Percentiles rank a stretch among this genome's conserved stretches.
Evolutionary conservation across 495 filamentous ascomycete species (phyloP).

Genomic region (Lasiosphaeris hirsuta): DNA sequence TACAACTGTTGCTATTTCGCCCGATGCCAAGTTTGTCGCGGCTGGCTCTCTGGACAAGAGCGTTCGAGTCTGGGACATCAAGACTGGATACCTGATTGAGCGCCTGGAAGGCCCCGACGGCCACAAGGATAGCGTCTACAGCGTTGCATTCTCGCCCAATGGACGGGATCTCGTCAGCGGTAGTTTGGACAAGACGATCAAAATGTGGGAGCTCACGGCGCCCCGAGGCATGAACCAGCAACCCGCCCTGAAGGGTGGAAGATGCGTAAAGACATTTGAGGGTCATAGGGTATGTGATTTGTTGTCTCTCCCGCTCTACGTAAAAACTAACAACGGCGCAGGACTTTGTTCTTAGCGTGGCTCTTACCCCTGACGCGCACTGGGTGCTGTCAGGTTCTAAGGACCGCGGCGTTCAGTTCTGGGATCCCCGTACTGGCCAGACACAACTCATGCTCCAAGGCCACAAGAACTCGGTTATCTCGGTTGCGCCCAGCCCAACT

Average conservation of each 20-base stretch:
- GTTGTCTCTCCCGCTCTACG: not conserved
- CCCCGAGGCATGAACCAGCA: constrained; percentile 56
- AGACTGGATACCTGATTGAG: constrained; percentile 75
- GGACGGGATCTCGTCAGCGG: constrained; percentile 84
- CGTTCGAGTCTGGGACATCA: constrained; percentile 84
- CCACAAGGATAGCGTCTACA: constrained; percentile 91
- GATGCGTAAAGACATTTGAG: constrained; percentile 85
- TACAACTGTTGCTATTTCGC: constrained; percentile 88
- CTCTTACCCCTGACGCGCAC: constrained; percentile 78
- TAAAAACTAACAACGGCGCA: constrained; percentile 32
- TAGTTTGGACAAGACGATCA: constrained; percentile 90
- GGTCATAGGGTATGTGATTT: constrained; percentile 71
- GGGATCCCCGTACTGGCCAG: constrained; percentile 82
- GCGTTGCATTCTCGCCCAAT: constrained; percentile 84
- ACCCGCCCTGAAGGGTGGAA: constrained; percentile 66
- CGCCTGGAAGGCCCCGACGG: constrained; percentile 81
- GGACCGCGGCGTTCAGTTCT: constrained; percentile 88
- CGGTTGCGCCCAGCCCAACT: constrained; percentile 78
- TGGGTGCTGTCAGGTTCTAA: constrained; percentile 93
- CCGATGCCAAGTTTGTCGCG: constrained; percentile 79
- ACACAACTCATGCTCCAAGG: constrained; percentile 92
- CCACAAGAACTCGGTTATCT: constrained; percentile 91
- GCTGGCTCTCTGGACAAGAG: constrained; percentile 89
- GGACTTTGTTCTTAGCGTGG: constrained; percentile 90
- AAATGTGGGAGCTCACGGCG: constrained; percentile 84